Percentiles rank a stretch among this genome's conserved stretches.
phyloP scores from a whole-genome alignment of 2,329 filamentous ascomycete species.

The Pseudogymnoascus sp. region DNA sequence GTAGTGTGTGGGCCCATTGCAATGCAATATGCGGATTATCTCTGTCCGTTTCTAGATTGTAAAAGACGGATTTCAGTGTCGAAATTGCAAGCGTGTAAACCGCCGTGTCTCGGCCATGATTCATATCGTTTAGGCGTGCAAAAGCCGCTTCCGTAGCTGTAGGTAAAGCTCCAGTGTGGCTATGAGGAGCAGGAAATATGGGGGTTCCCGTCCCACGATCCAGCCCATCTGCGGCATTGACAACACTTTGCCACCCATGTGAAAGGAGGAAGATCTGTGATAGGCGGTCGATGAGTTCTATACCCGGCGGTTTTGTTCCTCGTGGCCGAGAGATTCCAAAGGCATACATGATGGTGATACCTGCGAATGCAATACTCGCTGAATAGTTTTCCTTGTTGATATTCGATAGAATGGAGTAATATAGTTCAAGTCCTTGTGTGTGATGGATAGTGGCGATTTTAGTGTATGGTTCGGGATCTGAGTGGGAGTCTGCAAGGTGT shows the following conservation, averaged over 20 bases:
- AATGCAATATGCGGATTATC: slow-evolving; percentile 12
- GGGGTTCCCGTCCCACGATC: background rate
- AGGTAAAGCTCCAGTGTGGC: background rate
- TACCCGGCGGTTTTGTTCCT: background rate
- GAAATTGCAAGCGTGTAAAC: slow-evolving; percentile 12
- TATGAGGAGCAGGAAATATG: background rate
- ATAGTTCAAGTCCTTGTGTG: slow-evolving; percentile 14
- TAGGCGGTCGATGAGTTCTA: slow-evolving; percentile 13
- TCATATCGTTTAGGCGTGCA: slow-evolving; percentile 11
- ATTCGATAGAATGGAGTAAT: slow-evolving; percentile 10
- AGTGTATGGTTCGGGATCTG: slow-evolving; percentile 7
- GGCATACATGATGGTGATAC: slow-evolving; percentile 15
- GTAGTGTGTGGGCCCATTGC: slow-evolving; percentile 12
- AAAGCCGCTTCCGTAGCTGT: slow-evolving; percentile 11
- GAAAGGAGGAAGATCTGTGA: slow-evolving; percentile 14
- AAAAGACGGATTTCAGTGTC: slow-evolving; percentile 13
- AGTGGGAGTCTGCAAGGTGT: slow-evolving; percentile 16
- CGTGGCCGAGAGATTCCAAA: slow-evolving; percentile 12
- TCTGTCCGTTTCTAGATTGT: background rate
- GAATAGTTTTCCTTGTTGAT: slow-evolving; percentile 14
- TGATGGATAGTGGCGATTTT: slow-evolving; percentile 15
- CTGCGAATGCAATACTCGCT: slow-evolving; percentile 18
- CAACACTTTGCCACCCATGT: slow-evolving; percentile 16
- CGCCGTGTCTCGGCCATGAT: slow-evolving; percentile 1
- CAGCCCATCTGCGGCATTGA: slow-evolving; percentile 11